phyloP scores from a whole-genome alignment of 129 eudicot species.

The Lactuca sativa region DNA sequence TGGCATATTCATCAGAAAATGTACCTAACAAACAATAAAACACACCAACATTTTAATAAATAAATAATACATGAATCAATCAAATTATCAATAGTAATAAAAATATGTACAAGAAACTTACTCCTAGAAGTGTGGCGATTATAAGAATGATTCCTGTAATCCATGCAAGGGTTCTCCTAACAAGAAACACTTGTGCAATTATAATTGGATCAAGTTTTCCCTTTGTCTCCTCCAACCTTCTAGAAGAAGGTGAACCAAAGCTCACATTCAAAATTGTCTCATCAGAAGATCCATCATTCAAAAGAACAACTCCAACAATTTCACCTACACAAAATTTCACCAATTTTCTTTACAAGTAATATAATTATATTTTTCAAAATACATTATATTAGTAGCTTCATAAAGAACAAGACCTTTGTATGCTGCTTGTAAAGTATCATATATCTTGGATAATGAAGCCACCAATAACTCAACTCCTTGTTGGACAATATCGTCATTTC shows the following conservation, averaged over 20 bases:
- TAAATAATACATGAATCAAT: neutral
- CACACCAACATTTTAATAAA: neutral
- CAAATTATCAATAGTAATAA: neutral
- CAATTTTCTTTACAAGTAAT: neutral
- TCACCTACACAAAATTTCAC: conserved; percentile 36
- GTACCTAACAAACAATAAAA: conserved; percentile 37
- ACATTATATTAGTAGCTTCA: neutral
- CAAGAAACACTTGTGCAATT: conserved; percentile 50
- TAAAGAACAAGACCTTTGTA: conserved; percentile 47
- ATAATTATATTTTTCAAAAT: too few species aligned
- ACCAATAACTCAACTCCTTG: conserved; percentile 52
- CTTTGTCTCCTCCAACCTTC: conserved; percentile 46
- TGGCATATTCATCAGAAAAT: conserved; percentile 70
- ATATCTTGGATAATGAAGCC: conserved; percentile 53
- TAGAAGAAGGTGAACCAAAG: conserved; percentile 43
- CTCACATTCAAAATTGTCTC: conserved; percentile 41
- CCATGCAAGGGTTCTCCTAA: conserved; percentile 74
- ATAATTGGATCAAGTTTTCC: conserved; percentile 18
- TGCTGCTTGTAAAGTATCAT: conserved; percentile 50
- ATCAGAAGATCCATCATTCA: conserved; percentile 14
- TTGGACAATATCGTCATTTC: conserved; percentile 51
- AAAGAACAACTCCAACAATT: conserved; percentile 63
- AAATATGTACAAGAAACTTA: conserved; percentile 32
- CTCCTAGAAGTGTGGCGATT: conserved; percentile 73
- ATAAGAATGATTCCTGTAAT: conserved; percentile 66